Percentiles rank a stretch among this genome's conserved stretches.
phyloP scores from a whole-genome alignment of 2,329 filamentous ascomycete genomes.

The Exophiala oligosperma region DNA sequence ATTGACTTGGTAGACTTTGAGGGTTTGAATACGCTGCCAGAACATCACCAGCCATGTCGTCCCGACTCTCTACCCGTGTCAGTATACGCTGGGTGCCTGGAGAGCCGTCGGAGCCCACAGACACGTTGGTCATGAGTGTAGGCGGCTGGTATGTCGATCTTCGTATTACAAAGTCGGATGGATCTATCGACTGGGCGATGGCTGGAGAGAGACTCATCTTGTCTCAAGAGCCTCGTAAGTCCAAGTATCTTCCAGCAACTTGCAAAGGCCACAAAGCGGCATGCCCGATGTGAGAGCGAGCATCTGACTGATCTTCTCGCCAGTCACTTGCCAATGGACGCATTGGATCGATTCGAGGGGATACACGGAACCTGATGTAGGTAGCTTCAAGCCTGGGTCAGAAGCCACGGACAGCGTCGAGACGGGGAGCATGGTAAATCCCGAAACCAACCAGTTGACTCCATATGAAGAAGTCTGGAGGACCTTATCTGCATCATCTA shows the following conservation, averaged over 20 bases:
- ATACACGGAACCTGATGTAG: constrained; percentile 18
- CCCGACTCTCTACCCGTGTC: constrained; percentile 39
- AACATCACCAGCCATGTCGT: constrained; percentile 3
- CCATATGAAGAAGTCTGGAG: constrained; percentile 59
- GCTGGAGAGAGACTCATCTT: constrained; percentile 43
- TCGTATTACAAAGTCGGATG: constrained; percentile 39
- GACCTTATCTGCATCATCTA: background rate
- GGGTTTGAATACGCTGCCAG: too few species aligned
- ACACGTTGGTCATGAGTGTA: constrained; percentile 46
- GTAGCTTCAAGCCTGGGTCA: constrained; percentile 32
- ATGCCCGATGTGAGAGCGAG: too few species aligned
- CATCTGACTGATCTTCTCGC: background rate
- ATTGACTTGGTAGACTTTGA: too few species aligned
- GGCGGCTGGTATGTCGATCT: constrained; percentile 46
- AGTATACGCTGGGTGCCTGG: constrained; percentile 46
- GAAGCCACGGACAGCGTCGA: constrained; percentile 45
- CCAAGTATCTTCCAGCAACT: background rate
- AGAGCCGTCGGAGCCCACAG: constrained; percentile 42
- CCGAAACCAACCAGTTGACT: constrained; percentile 23
- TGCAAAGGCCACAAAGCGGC: too few species aligned
- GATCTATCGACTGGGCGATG: constrained; percentile 45
- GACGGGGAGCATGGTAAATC: constrained; percentile 18
- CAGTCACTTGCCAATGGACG: constrained; percentile 19
- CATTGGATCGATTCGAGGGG: constrained; percentile 21
- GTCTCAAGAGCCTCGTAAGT: constrained; percentile 37